Conservation (phyloP, 768 basidiomycete species). For the Leccinum arenicola region DNA sequence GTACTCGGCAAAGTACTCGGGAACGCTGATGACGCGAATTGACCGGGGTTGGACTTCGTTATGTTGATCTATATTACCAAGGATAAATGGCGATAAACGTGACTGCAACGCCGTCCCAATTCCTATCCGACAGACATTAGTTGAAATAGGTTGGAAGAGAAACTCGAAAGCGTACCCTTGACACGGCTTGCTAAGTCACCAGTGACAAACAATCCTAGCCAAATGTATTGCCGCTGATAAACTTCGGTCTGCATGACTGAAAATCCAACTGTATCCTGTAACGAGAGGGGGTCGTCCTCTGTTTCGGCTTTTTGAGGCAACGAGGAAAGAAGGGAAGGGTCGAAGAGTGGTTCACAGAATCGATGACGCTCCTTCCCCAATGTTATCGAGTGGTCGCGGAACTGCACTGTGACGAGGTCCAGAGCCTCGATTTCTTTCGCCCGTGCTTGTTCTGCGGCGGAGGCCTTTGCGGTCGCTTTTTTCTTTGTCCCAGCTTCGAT, state of each 20-base stretch:
- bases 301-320: constrained; percentile 30
- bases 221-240: constrained; percentile 67
- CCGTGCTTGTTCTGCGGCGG: constrained; percentile 77
- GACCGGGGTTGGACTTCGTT: constrained; percentile 72
- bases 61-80: constrained; percentile 58
- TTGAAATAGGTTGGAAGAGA: neutral
- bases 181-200: constrained; percentile 72
- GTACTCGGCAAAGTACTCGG: constrained; percentile 91
- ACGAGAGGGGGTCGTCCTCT: constrained; percentile 33
- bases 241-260: constrained; percentile 61
- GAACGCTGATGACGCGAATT: constrained; percentile 62
- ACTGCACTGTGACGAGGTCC: constrained; percentile 76
- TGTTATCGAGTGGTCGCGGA: constrained; percentile 66
- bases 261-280: constrained; percentile 68
- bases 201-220: constrained; percentile 78
- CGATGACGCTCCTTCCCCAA: constrained; percentile 87
- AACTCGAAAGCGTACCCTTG: constrained; percentile 48
- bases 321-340: constrained; percentile 55
- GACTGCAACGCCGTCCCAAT: constrained; percentile 69
- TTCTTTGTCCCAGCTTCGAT: constrained; percentile 85
- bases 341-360: constrained; percentile 88
- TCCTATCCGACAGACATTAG: constrained; percentile 36
- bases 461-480: constrained; percentile 65
- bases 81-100: constrained; percentile 60
- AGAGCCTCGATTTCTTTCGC: constrained; percentile 81